Conservation (phyloP, 1,284 basidiomycete species). For the Hemileia vastatrix region DNA sequence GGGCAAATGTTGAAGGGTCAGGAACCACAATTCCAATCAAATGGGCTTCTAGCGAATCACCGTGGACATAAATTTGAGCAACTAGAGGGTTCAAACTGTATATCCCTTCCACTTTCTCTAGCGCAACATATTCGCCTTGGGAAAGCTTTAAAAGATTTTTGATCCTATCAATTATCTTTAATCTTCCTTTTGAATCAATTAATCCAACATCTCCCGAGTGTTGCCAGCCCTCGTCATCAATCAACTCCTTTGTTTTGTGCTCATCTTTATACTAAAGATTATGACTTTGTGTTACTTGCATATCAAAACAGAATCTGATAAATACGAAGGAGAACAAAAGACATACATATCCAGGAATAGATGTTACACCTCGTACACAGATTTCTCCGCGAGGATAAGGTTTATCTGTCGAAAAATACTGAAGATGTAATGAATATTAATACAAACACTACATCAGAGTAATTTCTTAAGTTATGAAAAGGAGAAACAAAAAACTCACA, state of each 20-base stretch:
- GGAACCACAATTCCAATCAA: conserved; percentile 73
- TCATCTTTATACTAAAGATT: conserved; percentile 49
- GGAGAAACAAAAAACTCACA: conserved; percentile 17
- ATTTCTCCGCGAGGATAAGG: conserved; percentile 83
- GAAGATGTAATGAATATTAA: no score
- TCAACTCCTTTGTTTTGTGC: conserved; percentile 52
- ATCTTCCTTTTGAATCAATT: conserved; percentile 66
- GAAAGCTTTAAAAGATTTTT: conserved; percentile 97
- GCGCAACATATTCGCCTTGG: conserved; percentile 94
- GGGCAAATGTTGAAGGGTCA: conserved; percentile 54
- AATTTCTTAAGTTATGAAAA: no score
- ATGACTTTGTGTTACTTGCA: no score
- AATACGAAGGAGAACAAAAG: conserved; percentile 16
- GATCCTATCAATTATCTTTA: conserved; percentile 88
- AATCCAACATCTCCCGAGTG: conserved; percentile 69
- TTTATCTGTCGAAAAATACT: conserved; percentile 75
- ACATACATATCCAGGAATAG: conserved; percentile 8
- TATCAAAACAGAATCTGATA: no score
- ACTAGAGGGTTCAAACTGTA: conserved; percentile 61
- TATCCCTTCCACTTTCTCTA: conserved; percentile 84
- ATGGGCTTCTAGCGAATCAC: conserved; percentile 73
- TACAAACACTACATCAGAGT: no score
- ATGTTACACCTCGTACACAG: conserved; percentile 30
- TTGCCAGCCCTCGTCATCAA: conserved; percentile 66
- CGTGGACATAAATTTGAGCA: conserved; percentile 55